Evolutionary conservation across 208 protist genomes (phyloP), one percentile per base, ranked within the genome.

Genomic region (Wallacemonas sp.): DNA sequence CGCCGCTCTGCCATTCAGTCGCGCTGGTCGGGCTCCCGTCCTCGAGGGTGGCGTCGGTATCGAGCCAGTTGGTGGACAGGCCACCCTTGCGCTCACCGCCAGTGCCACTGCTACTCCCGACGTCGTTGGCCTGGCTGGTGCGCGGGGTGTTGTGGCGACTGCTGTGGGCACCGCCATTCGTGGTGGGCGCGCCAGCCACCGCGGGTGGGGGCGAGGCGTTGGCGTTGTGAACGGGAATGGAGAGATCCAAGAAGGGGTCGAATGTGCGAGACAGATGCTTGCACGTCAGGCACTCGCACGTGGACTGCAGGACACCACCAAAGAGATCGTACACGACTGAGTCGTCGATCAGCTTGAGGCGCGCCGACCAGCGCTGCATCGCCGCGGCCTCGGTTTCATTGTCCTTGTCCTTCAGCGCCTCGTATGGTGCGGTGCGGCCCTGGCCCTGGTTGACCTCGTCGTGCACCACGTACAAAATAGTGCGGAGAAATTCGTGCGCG

Each of bases 401-500:
- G 39, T 82, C 79, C 33, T 89, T 55, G 20, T 90, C 77, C 44
- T 84, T 80, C 20, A 92, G 61, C 32, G 79, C 73, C 44, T 84
- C 57, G 67, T 89, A 90, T 28, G 55, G 71, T 3, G 57, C 72
- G 10, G 66, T 42, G 39, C 49, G 36, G 1, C 84, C 67, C 16
- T 63, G 52, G 57, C 74, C 74, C 22, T 65, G 69, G 57, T 95
- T 93, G 2, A 90, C 65, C 72, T 98, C 94, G 61, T 89, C 83
- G 74, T 97, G 89, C n/a, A 98, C 67, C 29, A 93, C 81, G 59
- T 82, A 83, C 8, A 98, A 55, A 33, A 97, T 70, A 11, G 84
- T 93, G 39, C 89, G 80, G 20, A 98, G 77, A 49, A 98, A 90
- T 72, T 98, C 94, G 65, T 97, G 92, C 12, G 89, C 86, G 69